These are phyloP conservation scores for Hepatocystis sp. DNA, from an alignment of 169 alveolate genomes.

Conservation along the genomic window DNA sequence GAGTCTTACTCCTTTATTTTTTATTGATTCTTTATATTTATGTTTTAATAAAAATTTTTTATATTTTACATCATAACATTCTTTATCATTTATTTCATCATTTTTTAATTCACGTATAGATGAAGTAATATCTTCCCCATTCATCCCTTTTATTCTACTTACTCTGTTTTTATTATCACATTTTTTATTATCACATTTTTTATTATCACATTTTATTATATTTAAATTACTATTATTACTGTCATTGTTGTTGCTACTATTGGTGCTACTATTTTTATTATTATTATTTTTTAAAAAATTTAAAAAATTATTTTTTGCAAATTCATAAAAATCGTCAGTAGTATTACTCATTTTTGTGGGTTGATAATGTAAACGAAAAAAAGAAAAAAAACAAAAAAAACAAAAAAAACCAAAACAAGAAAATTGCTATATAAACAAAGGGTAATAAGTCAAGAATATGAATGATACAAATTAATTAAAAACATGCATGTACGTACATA, in stretches of 20 bases:
- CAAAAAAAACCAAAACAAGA: not conserved
- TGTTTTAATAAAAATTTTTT: slow-evolving; percentile 37
- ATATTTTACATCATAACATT: slow-evolving; percentile 44
- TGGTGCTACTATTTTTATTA: slow-evolving; percentile 27
- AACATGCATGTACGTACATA: too few species aligned
- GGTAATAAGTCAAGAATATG: not conserved
- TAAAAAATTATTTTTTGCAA: slow-evolving; percentile 74
- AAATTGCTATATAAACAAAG: not conserved
- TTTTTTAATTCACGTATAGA: slow-evolving; percentile 36
- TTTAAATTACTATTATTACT: slow-evolving; percentile 5
- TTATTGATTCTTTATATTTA: slow-evolving; percentile 7
- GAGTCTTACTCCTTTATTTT: too few species aligned
- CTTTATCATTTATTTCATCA: slow-evolving; percentile 47
- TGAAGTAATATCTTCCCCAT: slow-evolving; percentile 12
- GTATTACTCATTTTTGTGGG: slow-evolving; percentile 53
- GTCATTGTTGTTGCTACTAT: slow-evolving; percentile 13
- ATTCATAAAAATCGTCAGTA: slow-evolving; percentile 72
- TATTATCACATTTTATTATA: not conserved
- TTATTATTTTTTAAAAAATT: slow-evolving; percentile 52
- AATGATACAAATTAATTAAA: too few species aligned
- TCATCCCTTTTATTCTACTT: slow-evolving; percentile 38
- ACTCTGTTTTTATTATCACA: not conserved
- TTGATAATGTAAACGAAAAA: not conserved
- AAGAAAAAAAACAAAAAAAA: not conserved
- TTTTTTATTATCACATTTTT: not conserved